phyloP scores from a whole-genome alignment of 441 rosid species.

The Aleurites moluccanus region DNA sequence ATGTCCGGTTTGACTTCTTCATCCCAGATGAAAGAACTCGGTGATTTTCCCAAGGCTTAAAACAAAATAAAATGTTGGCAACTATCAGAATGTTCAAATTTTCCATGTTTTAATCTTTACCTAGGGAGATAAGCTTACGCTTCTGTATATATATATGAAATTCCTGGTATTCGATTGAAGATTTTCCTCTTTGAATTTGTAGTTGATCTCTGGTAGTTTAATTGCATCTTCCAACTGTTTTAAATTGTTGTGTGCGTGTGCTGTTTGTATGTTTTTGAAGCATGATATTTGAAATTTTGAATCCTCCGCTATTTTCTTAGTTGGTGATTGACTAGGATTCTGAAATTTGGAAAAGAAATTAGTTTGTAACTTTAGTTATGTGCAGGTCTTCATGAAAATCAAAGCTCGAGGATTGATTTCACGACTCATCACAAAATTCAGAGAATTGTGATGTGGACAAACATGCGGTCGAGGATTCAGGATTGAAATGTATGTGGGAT shows the following conservation, averaged over 20 bases:
- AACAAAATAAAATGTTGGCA: neutral
- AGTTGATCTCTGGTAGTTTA: neutral
- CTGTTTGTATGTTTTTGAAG: neutral
- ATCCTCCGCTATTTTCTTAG: neutral
- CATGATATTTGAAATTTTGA: neutral
- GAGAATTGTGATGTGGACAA: too few species aligned
- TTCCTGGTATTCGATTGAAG: conserved; percentile 18
- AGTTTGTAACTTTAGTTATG: neutral
- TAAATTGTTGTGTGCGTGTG: too few species aligned
- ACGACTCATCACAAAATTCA: too few species aligned
- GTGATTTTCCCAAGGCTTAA: conserved; percentile 14
- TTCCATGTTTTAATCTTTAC: conserved; percentile 25
- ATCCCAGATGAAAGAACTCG: conserved; percentile 60
- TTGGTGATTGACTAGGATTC: neutral
- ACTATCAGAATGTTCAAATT: conserved; percentile 3
- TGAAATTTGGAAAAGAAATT: neutral
- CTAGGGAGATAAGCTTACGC: conserved; percentile 25
- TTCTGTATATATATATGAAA: conserved; percentile 43
- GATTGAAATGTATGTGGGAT: too few species aligned
- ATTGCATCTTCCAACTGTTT: neutral
- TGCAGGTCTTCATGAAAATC: too few species aligned
- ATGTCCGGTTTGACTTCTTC: conserved; percentile 87
- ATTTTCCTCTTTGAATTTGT: conserved; percentile 25
- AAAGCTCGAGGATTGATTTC: too few species aligned
- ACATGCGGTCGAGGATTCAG: too few species aligned